Percentiles rank a stretch among this genome's conserved stretches.
phyloP scores from a whole-genome alignment of 1,284 basidiomycete genomes.

The Lignosus rhinocerotis region DNA sequence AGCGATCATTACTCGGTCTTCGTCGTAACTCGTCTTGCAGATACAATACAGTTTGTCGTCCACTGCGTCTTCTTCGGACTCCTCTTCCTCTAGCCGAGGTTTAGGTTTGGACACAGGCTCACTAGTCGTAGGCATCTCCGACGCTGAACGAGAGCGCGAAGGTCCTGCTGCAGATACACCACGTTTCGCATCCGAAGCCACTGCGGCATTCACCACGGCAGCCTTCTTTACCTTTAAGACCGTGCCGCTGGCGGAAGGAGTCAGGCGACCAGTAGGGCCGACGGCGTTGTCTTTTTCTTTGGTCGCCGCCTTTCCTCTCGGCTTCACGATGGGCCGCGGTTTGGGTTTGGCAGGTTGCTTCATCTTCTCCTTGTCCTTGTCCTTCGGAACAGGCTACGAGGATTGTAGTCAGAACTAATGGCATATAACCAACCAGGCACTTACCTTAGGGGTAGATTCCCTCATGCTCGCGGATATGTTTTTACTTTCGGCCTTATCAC shows the following conservation, averaged over 20 bases:
- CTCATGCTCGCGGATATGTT: slow-evolving; percentile 30
- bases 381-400: slow-evolving; percentile 18
- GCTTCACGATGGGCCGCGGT: slow-evolving; percentile 38
- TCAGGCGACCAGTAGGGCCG: slow-evolving; percentile 17
- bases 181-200: slow-evolving; percentile 29
- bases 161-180: slow-evolving; percentile 34
- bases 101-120: slow-evolving; percentile 41
- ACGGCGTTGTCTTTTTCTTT: slow-evolving; percentile 23
- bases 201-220: slow-evolving; percentile 14
- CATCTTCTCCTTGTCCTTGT: slow-evolving; percentile 35
- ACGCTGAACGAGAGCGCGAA: slow-evolving; percentile 67
- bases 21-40: slow-evolving; percentile 80
- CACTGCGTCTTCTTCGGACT: slow-evolving; percentile 55
- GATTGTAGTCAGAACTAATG: not conserved
- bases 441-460: slow-evolving; percentile 46
- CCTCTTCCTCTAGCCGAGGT: slow-evolving; percentile 42
- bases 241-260: slow-evolving; percentile 20
- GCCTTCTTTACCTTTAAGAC: slow-evolving; percentile 34
- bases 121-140: slow-evolving; percentile 51
- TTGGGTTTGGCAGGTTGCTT: slow-evolving; percentile 41
- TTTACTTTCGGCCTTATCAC: slow-evolving; percentile 23
- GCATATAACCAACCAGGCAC: slow-evolving; percentile 11
- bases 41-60: slow-evolving; percentile 84
- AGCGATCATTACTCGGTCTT: slow-evolving; percentile 86
- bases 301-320: slow-evolving; percentile 30